Evolutionary conservation across 176 grass and related monocot genomes (phyloP).

Genomic region (Ampelocalamus luodianensis): DNA sequence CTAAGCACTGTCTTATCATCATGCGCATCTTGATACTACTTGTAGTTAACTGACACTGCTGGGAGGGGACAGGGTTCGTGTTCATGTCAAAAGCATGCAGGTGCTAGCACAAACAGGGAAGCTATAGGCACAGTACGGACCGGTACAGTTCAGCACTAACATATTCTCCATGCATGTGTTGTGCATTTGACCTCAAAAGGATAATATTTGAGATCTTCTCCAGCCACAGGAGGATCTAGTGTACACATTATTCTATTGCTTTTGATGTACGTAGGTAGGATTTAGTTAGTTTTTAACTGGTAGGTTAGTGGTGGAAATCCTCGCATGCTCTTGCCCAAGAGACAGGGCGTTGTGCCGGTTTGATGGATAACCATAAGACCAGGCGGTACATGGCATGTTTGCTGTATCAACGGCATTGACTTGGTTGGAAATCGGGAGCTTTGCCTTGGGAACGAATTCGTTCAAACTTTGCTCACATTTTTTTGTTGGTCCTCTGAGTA

Average conservation of each 20-base stretch:
- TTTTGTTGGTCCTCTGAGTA: slow-evolving; percentile 11
- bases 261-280: slow-evolving; percentile 15
- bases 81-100: slow-evolving; percentile 41
- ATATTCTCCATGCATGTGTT: background rate
- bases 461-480: slow-evolving; percentile 24
- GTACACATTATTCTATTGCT: slow-evolving; percentile 20
- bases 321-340: slow-evolving; percentile 37
- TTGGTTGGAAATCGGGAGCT: slow-evolving; percentile 48
- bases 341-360: slow-evolving; percentile 46
- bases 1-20: background rate
- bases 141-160: slow-evolving; percentile 26
- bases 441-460: slow-evolving; percentile 42
- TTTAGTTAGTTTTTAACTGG: slow-evolving; percentile 13
- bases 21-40: background rate
- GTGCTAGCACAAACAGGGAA: slow-evolving; percentile 8
- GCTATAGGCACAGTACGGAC: slow-evolving; percentile 34
- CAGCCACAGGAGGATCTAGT: slow-evolving; percentile 35
- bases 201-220: slow-evolving; percentile 1
- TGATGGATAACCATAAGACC: slow-evolving; percentile 3
- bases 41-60: background rate
- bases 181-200: slow-evolving; percentile 36
- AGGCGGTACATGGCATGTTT: slow-evolving; percentile 40
- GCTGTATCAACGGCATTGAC: slow-evolving; percentile 50
- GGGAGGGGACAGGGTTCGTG: slow-evolving; percentile 38
- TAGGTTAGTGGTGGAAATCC: background rate